Evolutionary conservation across 768 basidiomycete species (phyloP), one percentile per base, ranked within the genome.

Genomic region (Neoboletus magnificus): DNA sequence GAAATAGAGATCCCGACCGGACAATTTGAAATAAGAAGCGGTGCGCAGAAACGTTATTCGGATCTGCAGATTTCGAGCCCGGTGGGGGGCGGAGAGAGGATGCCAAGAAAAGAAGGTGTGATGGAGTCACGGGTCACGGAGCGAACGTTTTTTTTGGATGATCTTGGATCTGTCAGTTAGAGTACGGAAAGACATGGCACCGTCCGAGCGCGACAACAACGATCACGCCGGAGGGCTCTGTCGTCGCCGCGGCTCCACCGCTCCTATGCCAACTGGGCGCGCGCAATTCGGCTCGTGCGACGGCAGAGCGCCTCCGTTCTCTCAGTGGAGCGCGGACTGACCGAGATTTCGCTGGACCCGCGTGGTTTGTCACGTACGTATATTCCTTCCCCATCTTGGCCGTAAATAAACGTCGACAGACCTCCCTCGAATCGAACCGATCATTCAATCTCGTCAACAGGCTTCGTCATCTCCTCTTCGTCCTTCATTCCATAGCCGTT

Each of bases 11-110:
- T 61, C 23, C 32, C 39, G 57, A 37, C 33, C 62, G 4, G 30
- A 2, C 2, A 25, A 72, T 71, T 71, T 64, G 60, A 69, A 73
- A 73, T 71, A 45, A 49, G 69, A 71, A 71, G 67, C 54, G 36
- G 58, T 52, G 52, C 20, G 4, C 30, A 6, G 50, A 66, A 62
- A 67, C 57, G 65, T 69, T 70, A 64, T 61, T 59, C 67, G 62
- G 69, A 70, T 70, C 69, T 70, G 63, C 69, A 69, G 65, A 71
- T 70, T 51, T 40, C 30, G 44, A 33, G 48, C 27, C 48, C 48
- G 61, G 55, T 16, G 49, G 42, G 6, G 50, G 57, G 27, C 40
- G 16, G n/a, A 66, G 40, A 59, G 33, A 30, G 23, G 15, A 1
- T 49, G 51, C 57, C 53, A 36, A 60, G 57, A 63, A 58, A 49